Conservation (phyloP, 2,329 filamentous ascomycete species). For the Sporothrix globosa region DNA sequence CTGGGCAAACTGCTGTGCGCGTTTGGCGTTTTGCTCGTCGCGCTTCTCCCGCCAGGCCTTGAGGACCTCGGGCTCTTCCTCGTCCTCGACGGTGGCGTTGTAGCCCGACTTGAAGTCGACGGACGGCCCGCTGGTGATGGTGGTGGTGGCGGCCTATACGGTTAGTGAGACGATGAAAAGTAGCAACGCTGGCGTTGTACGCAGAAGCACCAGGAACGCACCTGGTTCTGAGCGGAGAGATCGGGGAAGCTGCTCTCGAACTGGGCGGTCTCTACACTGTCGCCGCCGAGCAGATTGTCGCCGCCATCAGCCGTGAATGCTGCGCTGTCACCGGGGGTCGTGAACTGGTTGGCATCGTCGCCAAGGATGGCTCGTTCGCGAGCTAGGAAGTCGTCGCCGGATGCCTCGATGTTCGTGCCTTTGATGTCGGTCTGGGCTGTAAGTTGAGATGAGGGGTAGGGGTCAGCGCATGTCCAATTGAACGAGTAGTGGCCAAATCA, state of each 20-base stretch:
- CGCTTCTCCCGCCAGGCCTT: conserved; percentile 90
- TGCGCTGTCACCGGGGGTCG: conserved; percentile 67
- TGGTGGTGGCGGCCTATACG: conserved; percentile 45
- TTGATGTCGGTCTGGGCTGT: conserved; percentile 70
- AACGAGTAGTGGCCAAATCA: not conserved
- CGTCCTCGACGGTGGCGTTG: conserved; percentile 61
- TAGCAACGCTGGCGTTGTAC: not conserved
- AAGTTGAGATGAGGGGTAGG: not conserved
- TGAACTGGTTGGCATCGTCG: conserved; percentile 90
- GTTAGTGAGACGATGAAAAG: not conserved
- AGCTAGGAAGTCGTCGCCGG: conserved; percentile 81
- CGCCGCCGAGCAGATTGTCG: conserved; percentile 73
- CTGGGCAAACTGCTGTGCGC: conserved; percentile 77
- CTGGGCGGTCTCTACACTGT: conserved; percentile 51
- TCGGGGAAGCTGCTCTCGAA: conserved; percentile 94
- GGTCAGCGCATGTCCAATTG: not conserved
- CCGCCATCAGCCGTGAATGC: conserved; percentile 55
- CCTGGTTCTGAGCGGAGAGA: conserved; percentile 69
- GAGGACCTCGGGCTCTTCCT: conserved; percentile 87
- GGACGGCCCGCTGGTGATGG: conserved; percentile 77
- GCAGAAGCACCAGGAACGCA: conserved; percentile 43
- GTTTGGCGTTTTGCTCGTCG: conserved; percentile 78
- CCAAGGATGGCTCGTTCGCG: conserved; percentile 89
- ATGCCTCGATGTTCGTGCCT: conserved; percentile 60
- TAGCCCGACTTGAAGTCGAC: conserved; percentile 66